A percentile compares a stretch with the other conserved stretches of the same genome.
phyloP scores from a whole-genome alignment of 192 early-diverging fungal species.

The Coemansia sp. region DNA sequence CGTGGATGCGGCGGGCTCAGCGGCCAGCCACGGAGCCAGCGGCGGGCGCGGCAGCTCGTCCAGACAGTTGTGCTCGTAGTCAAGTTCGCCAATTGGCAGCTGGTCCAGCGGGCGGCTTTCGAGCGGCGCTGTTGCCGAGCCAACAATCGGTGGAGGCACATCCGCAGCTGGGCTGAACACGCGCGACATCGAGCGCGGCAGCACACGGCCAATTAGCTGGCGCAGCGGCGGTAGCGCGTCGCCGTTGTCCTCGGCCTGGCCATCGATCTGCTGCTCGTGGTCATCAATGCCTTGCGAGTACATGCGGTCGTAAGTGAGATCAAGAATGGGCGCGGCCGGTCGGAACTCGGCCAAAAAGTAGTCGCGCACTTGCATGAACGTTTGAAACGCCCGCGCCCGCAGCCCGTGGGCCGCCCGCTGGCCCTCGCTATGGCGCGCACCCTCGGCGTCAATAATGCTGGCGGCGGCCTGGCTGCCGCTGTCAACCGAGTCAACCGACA shows the following conservation, averaged over 20 bases:
- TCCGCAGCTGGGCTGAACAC: conserved; percentile 8
- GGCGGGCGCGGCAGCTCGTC: conserved; percentile 18
- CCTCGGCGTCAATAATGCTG: conserved; percentile 20
- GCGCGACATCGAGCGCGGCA: conserved; percentile 30
- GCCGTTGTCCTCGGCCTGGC: conserved; percentile 19
- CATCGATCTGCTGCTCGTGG: neutral
- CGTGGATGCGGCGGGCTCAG: neutral
- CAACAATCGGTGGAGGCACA: neutral
- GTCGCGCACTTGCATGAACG: conserved; percentile 33
- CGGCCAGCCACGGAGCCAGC: conserved; percentile 22
- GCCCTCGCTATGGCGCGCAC: neutral
- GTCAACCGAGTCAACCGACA: too few species aligned
- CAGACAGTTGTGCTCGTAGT: neutral
- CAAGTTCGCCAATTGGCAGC: neutral
- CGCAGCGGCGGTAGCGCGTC: conserved; percentile 30
- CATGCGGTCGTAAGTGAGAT: conserved; percentile 42
- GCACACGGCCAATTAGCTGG: conserved; percentile 25
- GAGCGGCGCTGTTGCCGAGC: conserved; percentile 2
- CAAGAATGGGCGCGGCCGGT: conserved; percentile 40
- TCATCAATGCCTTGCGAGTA: conserved; percentile 36
- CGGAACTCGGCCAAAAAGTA: conserved; percentile 45
- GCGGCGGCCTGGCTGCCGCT: conserved; percentile 11
- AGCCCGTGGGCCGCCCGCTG: neutral
- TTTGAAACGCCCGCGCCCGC: conserved; percentile 1
- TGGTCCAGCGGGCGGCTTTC: neutral